Base-by-base conservation (phyloP, 305 asterid species). In the Caryopteris hybrid region DNA sequence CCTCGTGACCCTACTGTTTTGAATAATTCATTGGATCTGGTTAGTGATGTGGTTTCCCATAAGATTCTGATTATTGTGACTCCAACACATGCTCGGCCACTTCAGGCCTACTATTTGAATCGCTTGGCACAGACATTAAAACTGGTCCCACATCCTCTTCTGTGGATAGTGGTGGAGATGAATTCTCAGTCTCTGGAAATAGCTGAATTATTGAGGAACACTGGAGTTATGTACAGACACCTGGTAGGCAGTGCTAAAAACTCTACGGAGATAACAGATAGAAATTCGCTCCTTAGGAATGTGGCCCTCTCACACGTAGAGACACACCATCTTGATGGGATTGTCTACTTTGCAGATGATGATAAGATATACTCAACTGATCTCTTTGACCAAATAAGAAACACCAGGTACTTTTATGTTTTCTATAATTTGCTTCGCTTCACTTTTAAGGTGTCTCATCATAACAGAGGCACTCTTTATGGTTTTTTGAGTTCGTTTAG, bases 111-210 rank as follows among this genome's bases (percentile, higher is more conserved):
- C 70, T 77, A 84, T 74, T 60, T 91, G 72, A 85, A 62, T 47
- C 93, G 91, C 25, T 68, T 91, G 77, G 85, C 88, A 0, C 83
- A 81, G 61, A 83, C 86, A 5, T 78, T 91, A 36, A 75, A 71
- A 43, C 80, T 80, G 69, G 86, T 87, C 31, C 75, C 78, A 6
- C 83, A 80, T 54, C 97, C 97, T 51, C 70, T 83, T 57, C 47
- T 91, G 78, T 91, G 96, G 97, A 81, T 91, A 38, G 87, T 88
- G 11, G 93, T 87, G 78, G 97, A 91, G 85, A 82, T 87, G 91
- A 70, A 73, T 36, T 67, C 81, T 52, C 91, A 85, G 60, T 85
- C 97, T 8, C 61, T 51, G 56, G 80, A 84, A 79, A 80, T 83
- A 61, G 90, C 96, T 60, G 86, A 85, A 39, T 46, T 84, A 6